phyloP scores from a whole-genome alignment of 2,329 filamentous ascomycete species.

The Neopestalotiopsis clavispora region DNA sequence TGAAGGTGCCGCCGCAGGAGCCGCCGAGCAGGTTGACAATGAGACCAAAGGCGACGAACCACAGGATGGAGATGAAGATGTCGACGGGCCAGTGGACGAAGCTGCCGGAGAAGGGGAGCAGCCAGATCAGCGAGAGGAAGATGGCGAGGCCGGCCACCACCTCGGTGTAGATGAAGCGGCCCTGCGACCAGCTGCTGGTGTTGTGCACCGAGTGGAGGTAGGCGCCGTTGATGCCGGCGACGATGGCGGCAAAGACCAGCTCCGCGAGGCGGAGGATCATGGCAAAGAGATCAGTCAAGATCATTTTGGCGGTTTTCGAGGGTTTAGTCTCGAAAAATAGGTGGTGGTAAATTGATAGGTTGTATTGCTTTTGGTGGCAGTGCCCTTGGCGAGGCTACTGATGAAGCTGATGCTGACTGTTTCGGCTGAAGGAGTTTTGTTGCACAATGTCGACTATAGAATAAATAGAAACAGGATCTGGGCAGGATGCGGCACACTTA shows the following conservation, averaged over 20 bases:
- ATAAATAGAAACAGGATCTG: background rate
- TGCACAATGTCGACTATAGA: background rate
- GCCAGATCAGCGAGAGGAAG: conserved; percentile 71
- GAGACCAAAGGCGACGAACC: conserved; percentile 73
- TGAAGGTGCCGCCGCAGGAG: conserved; percentile 60
- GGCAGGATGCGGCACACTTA: conserved; percentile 10
- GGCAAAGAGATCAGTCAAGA: conserved; percentile 44
- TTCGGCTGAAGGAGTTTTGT: background rate
- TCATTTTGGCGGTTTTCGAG: conserved; percentile 9
- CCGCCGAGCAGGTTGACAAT: conserved; percentile 59
- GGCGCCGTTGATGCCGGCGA: conserved; percentile 71
- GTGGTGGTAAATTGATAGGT: background rate
- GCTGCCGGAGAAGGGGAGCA: conserved; percentile 70
- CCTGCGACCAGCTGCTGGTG: conserved; percentile 57
- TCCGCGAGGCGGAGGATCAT: conserved; percentile 65
- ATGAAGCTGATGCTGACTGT: background rate
- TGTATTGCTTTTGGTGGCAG: background rate
- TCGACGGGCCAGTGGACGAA: conserved; percentile 77
- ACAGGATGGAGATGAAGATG: conserved; percentile 69
- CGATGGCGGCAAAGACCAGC: conserved; percentile 73
- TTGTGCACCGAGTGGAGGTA: conserved; percentile 61
- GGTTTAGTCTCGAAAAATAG: background rate
- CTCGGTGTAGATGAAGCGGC: conserved; percentile 76
- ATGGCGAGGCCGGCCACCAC: conserved; percentile 73
- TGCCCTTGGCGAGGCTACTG: background rate